phyloP scores from a whole-genome alignment of 805 yeast genomes.

The Metschnikowia cubensis region DNA sequence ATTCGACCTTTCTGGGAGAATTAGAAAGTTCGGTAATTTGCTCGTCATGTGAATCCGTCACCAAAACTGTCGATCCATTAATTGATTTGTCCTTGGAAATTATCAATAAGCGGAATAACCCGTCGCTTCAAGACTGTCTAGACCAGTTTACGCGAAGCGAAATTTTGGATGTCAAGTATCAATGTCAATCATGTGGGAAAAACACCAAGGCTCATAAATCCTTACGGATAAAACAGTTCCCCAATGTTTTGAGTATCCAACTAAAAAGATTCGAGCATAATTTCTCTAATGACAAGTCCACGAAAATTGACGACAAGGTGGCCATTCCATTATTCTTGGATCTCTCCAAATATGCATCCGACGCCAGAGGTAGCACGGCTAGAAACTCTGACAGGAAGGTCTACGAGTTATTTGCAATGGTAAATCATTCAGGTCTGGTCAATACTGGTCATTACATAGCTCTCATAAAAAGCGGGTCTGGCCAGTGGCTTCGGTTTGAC shows the following conservation, averaged over 20 bases:
- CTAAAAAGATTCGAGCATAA: constrained; percentile 74
- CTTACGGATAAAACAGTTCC: constrained; percentile 61
- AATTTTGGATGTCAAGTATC: constrained; percentile 66
- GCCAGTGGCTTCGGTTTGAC: constrained; percentile 88
- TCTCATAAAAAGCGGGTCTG: constrained; percentile 64
- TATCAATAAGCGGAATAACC: constrained; percentile 22
- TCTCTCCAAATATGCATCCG: constrained; percentile 54
- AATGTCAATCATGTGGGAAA: constrained; percentile 62
- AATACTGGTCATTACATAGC: constrained; percentile 95
- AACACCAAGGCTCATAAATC: constrained; percentile 66
- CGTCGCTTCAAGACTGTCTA: constrained; percentile 58
- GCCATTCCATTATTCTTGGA: constrained; percentile 70
- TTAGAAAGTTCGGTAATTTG: constrained; percentile 79
- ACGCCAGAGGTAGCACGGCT: background rate
- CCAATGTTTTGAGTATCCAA: constrained; percentile 80
- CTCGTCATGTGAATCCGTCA: constrained; percentile 56
- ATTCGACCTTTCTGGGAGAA: constrained; percentile 78
- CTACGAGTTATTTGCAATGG: constrained; percentile 82
- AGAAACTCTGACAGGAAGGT: constrained; percentile 28
- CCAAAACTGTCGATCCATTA: constrained; percentile 81
- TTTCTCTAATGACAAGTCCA: constrained; percentile 42
- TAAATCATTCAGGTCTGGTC: constrained; percentile 87
- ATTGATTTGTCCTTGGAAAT: constrained; percentile 85
- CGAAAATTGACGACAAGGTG: constrained; percentile 75
- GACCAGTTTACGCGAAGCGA: constrained; percentile 76